phyloP scores from a whole-genome alignment of 2,329 filamentous ascomycete genomes.

The Didymella keratinophila region DNA sequence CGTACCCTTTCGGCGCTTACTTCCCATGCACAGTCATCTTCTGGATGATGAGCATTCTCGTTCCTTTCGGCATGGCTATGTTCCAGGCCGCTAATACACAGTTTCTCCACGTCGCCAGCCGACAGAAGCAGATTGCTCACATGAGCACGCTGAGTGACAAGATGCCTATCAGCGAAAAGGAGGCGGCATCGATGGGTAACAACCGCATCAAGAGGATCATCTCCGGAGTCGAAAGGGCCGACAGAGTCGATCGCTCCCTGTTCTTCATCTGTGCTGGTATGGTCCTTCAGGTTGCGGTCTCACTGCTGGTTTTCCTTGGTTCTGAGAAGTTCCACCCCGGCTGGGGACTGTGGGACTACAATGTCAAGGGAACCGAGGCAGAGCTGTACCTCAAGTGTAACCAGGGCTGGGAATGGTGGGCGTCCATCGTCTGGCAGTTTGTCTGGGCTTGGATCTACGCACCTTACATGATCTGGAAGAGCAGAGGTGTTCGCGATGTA shows the following conservation, averaged over 20 bases:
- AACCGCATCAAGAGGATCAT: slow-evolving; percentile 38
- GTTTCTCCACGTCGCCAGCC: slow-evolving; percentile 43
- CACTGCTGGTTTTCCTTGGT: slow-evolving; percentile 42
- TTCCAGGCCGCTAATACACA: slow-evolving; percentile 49
- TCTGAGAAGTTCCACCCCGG: slow-evolving; percentile 45
- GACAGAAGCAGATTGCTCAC: slow-evolving; percentile 43
- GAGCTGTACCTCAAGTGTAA: slow-evolving; percentile 38
- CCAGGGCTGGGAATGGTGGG: slow-evolving; percentile 50
- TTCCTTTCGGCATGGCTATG: slow-evolving; percentile 43
- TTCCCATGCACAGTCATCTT: slow-evolving; percentile 40
- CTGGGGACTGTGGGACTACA: slow-evolving; percentile 44
- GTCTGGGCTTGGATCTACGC: slow-evolving; percentile 50
- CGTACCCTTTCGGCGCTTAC: slow-evolving; percentile 37
- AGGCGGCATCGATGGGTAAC: slow-evolving; percentile 32
- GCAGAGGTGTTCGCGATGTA: slow-evolving; percentile 44
- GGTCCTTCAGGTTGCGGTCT: slow-evolving; percentile 37
- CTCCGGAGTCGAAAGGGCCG: slow-evolving; percentile 33
- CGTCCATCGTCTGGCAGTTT: slow-evolving; percentile 48
- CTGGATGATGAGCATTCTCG: slow-evolving; percentile 46
- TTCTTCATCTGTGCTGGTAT: slow-evolving; percentile 41
- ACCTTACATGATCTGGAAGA: slow-evolving; percentile 47
- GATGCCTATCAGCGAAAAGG: slow-evolving; percentile 33
- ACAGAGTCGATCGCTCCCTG: slow-evolving; percentile 39
- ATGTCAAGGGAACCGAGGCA: slow-evolving; percentile 32
- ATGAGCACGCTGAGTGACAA: slow-evolving; percentile 37